Evolutionary conservation across 306 rosid species (phyloP).

Genomic region (Mimosa pudica): DNA sequence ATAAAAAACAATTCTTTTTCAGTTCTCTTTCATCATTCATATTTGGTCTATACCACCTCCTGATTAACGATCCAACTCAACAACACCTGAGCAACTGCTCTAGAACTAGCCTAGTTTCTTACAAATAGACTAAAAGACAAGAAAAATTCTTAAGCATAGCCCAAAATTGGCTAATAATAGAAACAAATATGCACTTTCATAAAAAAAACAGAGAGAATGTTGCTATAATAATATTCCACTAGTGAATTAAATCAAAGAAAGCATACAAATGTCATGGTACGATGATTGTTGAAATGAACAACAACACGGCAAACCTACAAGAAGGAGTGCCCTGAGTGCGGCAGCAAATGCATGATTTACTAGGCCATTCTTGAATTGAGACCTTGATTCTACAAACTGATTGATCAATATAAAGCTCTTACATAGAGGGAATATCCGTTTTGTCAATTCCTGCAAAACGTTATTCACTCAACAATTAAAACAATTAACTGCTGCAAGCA

Average conservation of each 20-base stretch:
- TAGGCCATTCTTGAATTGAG: constrained; percentile 90
- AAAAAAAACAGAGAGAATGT: neutral
- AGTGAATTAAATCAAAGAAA: neutral
- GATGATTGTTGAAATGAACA: constrained; percentile 40
- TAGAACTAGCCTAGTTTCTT: neutral
- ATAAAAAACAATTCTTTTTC: too few relatives aligned
- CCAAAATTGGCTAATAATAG: neutral
- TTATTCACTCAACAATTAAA: constrained; percentile 30
- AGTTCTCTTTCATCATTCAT: too few relatives aligned
- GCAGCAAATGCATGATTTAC: constrained; percentile 99
- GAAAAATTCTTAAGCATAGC: neutral
- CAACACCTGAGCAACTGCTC: neutral
- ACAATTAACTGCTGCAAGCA: constrained; percentile 17
- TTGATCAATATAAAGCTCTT: constrained; percentile 77
- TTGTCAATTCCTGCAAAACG: constrained; percentile 80
- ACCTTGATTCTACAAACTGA: constrained; percentile 85
- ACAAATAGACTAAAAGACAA: neutral
- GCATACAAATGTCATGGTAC: constrained; percentile 21
- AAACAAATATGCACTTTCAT: neutral
- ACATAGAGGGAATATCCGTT: constrained; percentile 84
- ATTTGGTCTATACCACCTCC: neutral
- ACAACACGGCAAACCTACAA: constrained; percentile 57
- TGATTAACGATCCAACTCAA: constrained; percentile 11
- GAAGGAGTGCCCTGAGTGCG: constrained; percentile 87
- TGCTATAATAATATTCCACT: neutral